These are phyloP conservation scores for Raffaelea deltoideospora DNA, from an alignment of 2,329 filamentous ascomycete genomes.

Conservation along the genomic window DNA sequence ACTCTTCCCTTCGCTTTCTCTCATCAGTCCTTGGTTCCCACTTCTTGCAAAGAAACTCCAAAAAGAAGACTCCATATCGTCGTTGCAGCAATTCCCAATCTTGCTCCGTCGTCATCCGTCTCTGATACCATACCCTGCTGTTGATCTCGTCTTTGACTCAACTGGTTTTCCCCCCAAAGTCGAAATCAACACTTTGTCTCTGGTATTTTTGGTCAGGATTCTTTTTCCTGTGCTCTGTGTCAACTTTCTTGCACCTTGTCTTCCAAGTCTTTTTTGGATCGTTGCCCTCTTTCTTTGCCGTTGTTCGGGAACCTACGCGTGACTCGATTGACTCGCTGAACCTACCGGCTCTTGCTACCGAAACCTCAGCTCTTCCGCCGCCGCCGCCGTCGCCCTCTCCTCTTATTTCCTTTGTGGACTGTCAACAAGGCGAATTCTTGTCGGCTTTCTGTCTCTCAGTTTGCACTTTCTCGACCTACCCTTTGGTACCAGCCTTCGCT, in stretches of 20 bases:
- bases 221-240: not conserved
- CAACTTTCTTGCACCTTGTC: not conserved
- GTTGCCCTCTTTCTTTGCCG: conserved; percentile 1
- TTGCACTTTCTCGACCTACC: not conserved
- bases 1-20: conserved; percentile 12
- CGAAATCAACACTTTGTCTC: not conserved
- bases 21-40: conserved; percentile 6
- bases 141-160: not conserved
- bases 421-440: not conserved
- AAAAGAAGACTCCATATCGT: not conserved
- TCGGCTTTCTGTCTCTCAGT: not conserved
- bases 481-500: not conserved
- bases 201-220: not conserved
- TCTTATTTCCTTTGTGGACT: not conserved
- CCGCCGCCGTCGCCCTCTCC: not conserved
- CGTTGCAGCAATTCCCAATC: not conserved
- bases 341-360: too few relatives aligned
- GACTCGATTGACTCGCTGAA: conserved; percentile 7
- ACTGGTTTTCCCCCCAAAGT: not conserved
- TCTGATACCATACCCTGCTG: not conserved
- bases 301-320: conserved; percentile 6
- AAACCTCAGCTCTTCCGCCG: not conserved
- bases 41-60: conserved; percentile 6
- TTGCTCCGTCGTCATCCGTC: not conserved
- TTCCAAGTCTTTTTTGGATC: not conserved